These are phyloP conservation scores for Sphenostylis stenocarpa DNA, from an alignment of 306 rosid species.

Conservation along the genomic window DNA sequence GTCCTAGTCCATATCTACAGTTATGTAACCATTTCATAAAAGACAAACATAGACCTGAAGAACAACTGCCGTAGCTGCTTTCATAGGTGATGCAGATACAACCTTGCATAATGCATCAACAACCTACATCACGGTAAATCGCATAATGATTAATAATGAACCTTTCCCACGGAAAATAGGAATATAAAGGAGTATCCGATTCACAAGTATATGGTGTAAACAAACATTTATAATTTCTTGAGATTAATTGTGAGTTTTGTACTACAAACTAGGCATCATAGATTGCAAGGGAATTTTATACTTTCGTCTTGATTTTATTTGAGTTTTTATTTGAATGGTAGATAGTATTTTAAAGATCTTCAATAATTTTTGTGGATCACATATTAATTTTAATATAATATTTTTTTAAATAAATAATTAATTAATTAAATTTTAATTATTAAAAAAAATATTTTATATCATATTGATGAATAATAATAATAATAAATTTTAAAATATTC, in stretches of 20 bases:
- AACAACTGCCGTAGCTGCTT: constrained; percentile 80
- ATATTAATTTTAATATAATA: too few relatives aligned
- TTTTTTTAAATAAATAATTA: too few relatives aligned
- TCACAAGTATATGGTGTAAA: neutral
- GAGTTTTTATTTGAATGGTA: too few relatives aligned
- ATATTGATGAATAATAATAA: too few relatives aligned
- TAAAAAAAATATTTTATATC: too few relatives aligned
- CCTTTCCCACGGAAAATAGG: neutral
- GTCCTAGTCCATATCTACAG: constrained; percentile 16
- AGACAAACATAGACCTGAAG: constrained; percentile 68
- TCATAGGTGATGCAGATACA: constrained; percentile 75
- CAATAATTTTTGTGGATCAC: too few relatives aligned
- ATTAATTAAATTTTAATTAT: too few relatives aligned
- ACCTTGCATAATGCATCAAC: constrained; percentile 89
- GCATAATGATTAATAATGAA: constrained; percentile 7
- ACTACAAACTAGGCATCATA: neutral
- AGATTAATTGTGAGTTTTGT: neutral
- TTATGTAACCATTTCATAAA: constrained; percentile 19
- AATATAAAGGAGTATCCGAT: neutral
- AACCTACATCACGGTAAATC: constrained; percentile 52
- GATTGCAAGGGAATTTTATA: too few relatives aligned
- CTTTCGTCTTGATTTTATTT: too few relatives aligned
- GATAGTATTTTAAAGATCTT: too few relatives aligned
- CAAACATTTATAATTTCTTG: neutral
- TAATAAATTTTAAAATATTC: too few relatives aligned